Evolutionary conservation across 176 grass and related monocot genomes (phyloP).

Genomic region (Tuctoria greenei): DNA sequence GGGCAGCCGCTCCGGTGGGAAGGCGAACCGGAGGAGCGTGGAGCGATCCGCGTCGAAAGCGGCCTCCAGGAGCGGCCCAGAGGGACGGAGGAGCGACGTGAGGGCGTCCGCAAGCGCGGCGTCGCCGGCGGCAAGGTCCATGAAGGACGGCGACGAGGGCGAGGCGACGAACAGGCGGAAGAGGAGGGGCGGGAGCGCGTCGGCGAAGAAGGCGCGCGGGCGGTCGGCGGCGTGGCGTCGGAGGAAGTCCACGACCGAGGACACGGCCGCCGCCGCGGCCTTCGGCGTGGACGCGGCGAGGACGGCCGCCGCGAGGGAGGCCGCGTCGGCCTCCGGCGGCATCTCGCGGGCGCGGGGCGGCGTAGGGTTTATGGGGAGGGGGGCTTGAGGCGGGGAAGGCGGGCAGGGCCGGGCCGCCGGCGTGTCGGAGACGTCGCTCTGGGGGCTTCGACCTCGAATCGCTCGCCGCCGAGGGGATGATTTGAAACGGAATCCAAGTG

Average conservation of each 20-base stretch:
- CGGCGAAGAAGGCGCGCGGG: conserved; percentile 61
- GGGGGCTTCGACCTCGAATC: conserved; percentile 3
- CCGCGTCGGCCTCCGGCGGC: not conserved
- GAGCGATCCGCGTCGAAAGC: conserved; percentile 48
- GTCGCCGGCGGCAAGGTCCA: conserved; percentile 42
- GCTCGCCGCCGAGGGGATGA: not conserved
- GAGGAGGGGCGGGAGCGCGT: conserved; percentile 53
- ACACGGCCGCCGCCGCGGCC: conserved; percentile 30
- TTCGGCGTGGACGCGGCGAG: conserved; percentile 35
- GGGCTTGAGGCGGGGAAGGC: not conserved
- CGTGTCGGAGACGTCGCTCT: not conserved
- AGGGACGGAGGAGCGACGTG: conserved; percentile 53
- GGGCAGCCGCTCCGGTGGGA: conserved; percentile 65
- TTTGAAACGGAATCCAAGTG: not conserved
- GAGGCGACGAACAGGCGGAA: conserved; percentile 46
- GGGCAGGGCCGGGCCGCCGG: not conserved
- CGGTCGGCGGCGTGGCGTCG: conserved; percentile 49
- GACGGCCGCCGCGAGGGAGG: conserved; percentile 1
- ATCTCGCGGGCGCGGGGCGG: not conserved
- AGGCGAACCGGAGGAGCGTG: conserved; percentile 53
- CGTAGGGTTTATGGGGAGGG: not conserved
- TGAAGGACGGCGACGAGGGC: conserved; percentile 43
- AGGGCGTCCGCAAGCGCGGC: conserved; percentile 12
- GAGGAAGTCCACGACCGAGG: conserved; percentile 43
- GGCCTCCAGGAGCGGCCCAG: conserved; percentile 56